A percentile compares a stretch with the other conserved stretches of the same genome.
phyloP scores from a whole-genome alignment of 352 stramenopile species.

The Phytophthora pinifolia region DNA sequence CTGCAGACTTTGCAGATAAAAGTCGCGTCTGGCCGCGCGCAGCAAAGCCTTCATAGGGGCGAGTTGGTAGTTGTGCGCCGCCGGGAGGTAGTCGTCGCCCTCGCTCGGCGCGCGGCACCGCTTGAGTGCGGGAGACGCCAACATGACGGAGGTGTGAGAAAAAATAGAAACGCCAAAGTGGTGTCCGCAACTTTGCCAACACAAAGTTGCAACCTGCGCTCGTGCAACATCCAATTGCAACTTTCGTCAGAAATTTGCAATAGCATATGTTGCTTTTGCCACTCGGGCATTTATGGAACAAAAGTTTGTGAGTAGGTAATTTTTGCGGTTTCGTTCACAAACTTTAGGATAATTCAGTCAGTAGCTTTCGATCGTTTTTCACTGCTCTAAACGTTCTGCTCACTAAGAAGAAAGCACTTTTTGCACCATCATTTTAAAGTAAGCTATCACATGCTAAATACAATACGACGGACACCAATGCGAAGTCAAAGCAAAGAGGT shows the following conservation, averaged over 20 bases:
- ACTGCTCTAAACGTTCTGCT: too few species aligned
- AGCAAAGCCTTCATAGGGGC: constrained; percentile 31
- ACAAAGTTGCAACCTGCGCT: too few species aligned
- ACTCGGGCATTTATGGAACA: too few species aligned
- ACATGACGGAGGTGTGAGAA: constrained; percentile 8
- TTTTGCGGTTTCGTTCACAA: not conserved
- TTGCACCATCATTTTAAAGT: too few species aligned
- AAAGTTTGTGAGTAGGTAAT: not conserved
- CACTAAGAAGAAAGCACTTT: too few species aligned
- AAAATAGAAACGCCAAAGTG: constrained; percentile 16
- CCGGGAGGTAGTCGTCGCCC: constrained; percentile 24
- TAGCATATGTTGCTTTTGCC: too few species aligned
- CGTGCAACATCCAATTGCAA: too few species aligned
- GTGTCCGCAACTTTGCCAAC: too few species aligned
- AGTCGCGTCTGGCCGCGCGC: constrained; percentile 26
- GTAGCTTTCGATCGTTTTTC: too few species aligned
- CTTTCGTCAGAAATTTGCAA: too few species aligned
- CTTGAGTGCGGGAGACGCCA: constrained; percentile 36
- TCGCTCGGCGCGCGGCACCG: constrained; percentile 36
- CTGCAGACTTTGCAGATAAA: constrained; percentile 20
- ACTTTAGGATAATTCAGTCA: too few species aligned
- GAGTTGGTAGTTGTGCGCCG: constrained; percentile 29
- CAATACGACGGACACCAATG: constrained; percentile 14
- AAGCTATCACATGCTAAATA: constrained; percentile 6
- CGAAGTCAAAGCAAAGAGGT: not conserved